Evolutionary conservation across 768 basidiomycete species (phyloP).

Genomic region (Lactarius psammicola): DNA sequence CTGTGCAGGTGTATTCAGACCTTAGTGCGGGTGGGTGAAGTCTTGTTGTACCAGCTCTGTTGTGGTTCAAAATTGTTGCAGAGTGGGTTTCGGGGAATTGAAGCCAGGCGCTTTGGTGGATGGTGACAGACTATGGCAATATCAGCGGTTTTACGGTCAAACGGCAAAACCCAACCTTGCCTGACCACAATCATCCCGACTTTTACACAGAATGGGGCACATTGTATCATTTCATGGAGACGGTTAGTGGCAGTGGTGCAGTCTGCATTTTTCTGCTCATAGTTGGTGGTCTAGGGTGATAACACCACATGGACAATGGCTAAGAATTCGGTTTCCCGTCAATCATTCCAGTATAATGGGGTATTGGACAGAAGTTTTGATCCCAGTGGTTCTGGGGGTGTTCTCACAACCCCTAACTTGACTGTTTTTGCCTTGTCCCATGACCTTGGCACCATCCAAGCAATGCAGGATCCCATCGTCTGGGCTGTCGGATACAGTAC

Average conservation of each 20-base stretch:
- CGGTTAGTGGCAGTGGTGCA: conserved; percentile 13
- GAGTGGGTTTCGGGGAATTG: not conserved
- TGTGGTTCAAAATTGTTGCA: not conserved
- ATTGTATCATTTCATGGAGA: conserved; percentile 18
- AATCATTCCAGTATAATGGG: conserved; percentile 27
- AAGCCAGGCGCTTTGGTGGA: no score
- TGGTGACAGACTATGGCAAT: not conserved
- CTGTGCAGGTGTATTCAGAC: conserved; percentile 41
- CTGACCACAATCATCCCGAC: not conserved
- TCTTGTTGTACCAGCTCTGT: not conserved
- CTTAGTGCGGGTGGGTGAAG: conserved; percentile 37
- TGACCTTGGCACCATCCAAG: conserved; percentile 31
- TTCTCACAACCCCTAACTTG: conserved; percentile 10
- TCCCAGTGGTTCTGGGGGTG: no score
- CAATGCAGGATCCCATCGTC: conserved; percentile 28
- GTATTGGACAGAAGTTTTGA: conserved; percentile 14
- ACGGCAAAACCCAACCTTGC: no score
- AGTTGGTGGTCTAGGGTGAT: conserved; percentile 4
- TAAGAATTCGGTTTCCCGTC: conserved; percentile 8
- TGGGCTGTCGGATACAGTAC: conserved; percentile 31
- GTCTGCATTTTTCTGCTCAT: not conserved
- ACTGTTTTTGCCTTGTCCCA: conserved; percentile 29
- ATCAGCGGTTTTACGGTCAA: not conserved
- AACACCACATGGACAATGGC: conserved; percentile 26
- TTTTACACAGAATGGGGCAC: not conserved